Conservation (phyloP, 768 basidiomycete genomes). For the Clavaria fumosa region DNA sequence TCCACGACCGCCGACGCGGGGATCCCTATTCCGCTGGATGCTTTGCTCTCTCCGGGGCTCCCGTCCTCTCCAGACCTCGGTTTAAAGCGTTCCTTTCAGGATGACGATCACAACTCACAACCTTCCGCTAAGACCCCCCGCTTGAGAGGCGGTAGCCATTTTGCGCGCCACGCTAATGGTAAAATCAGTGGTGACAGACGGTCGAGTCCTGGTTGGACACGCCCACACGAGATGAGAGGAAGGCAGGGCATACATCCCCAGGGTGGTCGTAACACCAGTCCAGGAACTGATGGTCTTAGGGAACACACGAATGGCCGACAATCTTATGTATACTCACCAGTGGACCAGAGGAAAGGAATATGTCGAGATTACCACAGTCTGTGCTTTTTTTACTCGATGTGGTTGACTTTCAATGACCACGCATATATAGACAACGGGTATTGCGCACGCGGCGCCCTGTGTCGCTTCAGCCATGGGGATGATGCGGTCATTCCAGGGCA, state of each 20-base stretch:
- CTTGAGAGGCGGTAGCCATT: conserved; percentile 46
- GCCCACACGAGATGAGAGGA: conserved; percentile 23
- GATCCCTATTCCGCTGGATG: conserved; percentile 70
- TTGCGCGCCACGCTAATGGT: conserved; percentile 42
- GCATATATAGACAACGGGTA: conserved; percentile 62
- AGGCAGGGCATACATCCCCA: conserved; percentile 10
- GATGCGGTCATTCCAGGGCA: conserved; percentile 69
- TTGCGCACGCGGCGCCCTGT: conserved; percentile 75
- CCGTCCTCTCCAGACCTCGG: conserved; percentile 34
- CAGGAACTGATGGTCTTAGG: conserved; percentile 18
- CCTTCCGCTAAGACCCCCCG: conserved; percentile 60
- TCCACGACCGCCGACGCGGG: conserved; percentile 39
- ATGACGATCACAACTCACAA: conserved; percentile 44
- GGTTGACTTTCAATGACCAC: conserved; percentile 4
- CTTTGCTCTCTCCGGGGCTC: conserved; percentile 30
- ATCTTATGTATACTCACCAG: conserved; percentile 49
- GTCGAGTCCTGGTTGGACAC: conserved; percentile 29
- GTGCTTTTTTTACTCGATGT: conserved; percentile 15
- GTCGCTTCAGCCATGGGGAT: conserved; percentile 88
- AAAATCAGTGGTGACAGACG: conserved; percentile 17
- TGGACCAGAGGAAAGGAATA: conserved; percentile 58
- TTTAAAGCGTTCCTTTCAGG: conserved; percentile 50
- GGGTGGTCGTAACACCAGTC: conserved; percentile 18
- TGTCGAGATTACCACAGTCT: conserved; percentile 90
- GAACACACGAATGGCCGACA: conserved; percentile 31